Evolutionary conservation across 257 asterid species (phyloP), one percentile per base, ranked within the genome.

Genomic region (Cynanchum wilfordii): DNA sequence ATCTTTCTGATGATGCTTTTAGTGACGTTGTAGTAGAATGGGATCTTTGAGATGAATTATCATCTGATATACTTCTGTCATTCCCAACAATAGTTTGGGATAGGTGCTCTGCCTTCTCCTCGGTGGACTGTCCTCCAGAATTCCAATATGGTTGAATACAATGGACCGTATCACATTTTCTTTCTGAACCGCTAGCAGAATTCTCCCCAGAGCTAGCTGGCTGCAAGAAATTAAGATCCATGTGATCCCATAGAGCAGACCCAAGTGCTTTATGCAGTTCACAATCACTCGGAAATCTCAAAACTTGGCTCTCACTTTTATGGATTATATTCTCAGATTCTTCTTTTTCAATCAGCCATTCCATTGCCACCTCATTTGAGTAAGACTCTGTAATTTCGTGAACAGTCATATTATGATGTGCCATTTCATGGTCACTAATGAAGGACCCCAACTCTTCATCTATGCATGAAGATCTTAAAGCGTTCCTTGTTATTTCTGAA

Each of bases 221-320:
- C 45, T 71, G 79, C 68, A 25, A 69, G 38, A 70, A 54, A 73
- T 49, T 45, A 59, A 71, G 76, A 74, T 71, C 51, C 22, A 55
- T 17, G 25, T 73, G 66, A 74, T 79, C 82, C 52, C 64, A 62
- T 42, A 69, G 72, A 74, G 77, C 79, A 64, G 81, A 65, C 40
- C 86, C 91, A 42, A 84, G 75, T 76, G 85, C 83, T 76, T 79
- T 80, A 56, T 81, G 85, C 66, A 85, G 75, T 77, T 90, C 96
- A 74, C 59, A 75, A 38, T 84, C 87, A 25, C 73, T 76, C 5
- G 85, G 83, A 67, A 80, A 86, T 75, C 81, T 79, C 77, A 84
- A 73, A 68, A 76, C 29, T 72, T 69, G 77, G 54, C 77, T 77
- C 71, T 22, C 80, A 52, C 67, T 74, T 73, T 64, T 77, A 38